phyloP scores from a whole-genome alignment of 495 filamentous ascomycete genomes.

The Daldinia vernicosa region DNA sequence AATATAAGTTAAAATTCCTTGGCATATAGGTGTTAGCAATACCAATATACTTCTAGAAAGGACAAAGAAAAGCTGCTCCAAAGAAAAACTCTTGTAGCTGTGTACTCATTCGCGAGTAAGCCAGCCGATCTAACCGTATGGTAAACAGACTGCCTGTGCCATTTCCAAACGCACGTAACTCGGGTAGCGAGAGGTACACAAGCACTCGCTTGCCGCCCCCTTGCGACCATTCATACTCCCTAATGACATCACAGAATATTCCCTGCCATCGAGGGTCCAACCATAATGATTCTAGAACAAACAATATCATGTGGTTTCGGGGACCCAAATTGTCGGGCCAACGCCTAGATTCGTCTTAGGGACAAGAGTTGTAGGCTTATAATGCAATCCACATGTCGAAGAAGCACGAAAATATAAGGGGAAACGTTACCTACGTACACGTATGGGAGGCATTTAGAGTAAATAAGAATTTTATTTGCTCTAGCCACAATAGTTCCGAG shows the following conservation, averaged over 20 bases:
- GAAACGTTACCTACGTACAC: background rate
- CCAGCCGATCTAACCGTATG: background rate
- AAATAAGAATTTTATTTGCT: background rate
- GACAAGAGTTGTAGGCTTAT: background rate
- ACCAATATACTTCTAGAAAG: background rate
- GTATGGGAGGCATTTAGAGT: background rate
- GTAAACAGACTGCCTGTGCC: background rate
- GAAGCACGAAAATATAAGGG: background rate
- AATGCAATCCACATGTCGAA: background rate
- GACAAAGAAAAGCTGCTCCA: background rate
- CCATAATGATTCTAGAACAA: background rate
- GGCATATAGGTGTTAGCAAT: background rate
- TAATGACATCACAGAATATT: background rate
- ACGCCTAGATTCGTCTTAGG: background rate
- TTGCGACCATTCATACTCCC: background rate
- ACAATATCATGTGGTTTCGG: background rate
- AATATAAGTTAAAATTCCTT: background rate
- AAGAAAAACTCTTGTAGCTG: background rate
- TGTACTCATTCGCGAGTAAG: background rate
- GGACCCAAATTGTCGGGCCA: background rate
- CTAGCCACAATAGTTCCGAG: background rate
- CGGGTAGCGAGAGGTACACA: constrained; percentile 17
- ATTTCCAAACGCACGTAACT: background rate
- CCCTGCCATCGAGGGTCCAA: background rate
- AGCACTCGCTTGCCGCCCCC: constrained; percentile 18